A percentile compares a stretch with the other conserved stretches of the same genome.
These are phyloP conservation scores for Proliferodiscus dingleyae DNA, from an alignment of 2,329 filamentous ascomycete genomes.

Conservation along the genomic window DNA sequence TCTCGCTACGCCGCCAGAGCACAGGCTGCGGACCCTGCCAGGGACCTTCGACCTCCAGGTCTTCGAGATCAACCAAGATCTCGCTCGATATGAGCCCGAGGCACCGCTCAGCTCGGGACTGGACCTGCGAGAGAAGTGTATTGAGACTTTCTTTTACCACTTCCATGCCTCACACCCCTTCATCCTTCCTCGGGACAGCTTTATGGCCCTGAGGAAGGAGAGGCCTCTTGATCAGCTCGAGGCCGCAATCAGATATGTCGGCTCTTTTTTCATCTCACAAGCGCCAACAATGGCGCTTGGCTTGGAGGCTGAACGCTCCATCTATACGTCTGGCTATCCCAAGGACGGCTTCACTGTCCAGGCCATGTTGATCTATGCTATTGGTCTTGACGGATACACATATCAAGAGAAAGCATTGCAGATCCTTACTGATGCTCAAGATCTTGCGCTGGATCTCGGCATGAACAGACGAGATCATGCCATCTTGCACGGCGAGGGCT, in stretches of 20 bases:
- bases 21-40: slow-evolving; percentile 20
- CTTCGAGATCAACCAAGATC: slow-evolving; percentile 24
- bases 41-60: slow-evolving; percentile 15
- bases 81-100: slow-evolving; percentile 25
- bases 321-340: slow-evolving; percentile 9
- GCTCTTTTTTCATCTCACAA: slow-evolving; percentile 13
- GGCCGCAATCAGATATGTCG: slow-evolving; percentile 18
- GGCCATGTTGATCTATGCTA: slow-evolving; percentile 68
- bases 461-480: slow-evolving; percentile 68
- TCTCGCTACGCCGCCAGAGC: slow-evolving; percentile 26
- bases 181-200: slow-evolving; percentile 16
- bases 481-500: slow-evolving; percentile 54
- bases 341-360: slow-evolving; percentile 58
- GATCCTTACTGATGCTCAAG: slow-evolving; percentile 62
- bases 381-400: slow-evolving; percentile 71
- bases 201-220: slow-evolving; percentile 13
- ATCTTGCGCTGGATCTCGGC: slow-evolving; percentile 68
- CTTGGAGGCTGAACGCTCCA: slow-evolving; percentile 15
- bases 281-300: slow-evolving; percentile 8
- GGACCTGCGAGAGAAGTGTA: slow-evolving; percentile 19
- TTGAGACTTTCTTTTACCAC: slow-evolving; percentile 22
- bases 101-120: slow-evolving; percentile 13
- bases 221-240: slow-evolving; percentile 11
- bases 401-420: slow-evolving; percentile 64
- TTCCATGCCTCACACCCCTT: slow-evolving; percentile 20